Evolutionary conservation across 345 rosid genomes (phyloP).

Genomic region (Citrus inodora): DNA sequence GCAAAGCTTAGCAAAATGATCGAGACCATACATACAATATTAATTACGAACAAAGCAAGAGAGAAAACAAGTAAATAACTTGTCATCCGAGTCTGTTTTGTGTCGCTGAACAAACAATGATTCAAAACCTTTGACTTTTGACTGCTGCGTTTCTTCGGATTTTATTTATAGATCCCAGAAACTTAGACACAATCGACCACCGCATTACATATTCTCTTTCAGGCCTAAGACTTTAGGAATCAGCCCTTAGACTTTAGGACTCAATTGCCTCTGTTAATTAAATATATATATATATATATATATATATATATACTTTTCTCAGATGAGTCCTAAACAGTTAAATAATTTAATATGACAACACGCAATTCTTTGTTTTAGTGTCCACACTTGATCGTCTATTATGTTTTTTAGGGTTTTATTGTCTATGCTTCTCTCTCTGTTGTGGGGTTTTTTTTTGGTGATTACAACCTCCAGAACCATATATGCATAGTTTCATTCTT

Average conservation of each 20-base stretch:
- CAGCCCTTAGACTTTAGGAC: no score
- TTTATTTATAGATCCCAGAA: background rate
- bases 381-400: background rate
- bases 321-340: background rate
- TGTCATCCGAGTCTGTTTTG: background rate
- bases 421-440: background rate
- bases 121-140: slow-evolving; percentile 21
- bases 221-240: background rate
- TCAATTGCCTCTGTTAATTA: no score
- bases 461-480: background rate
- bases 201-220: background rate
- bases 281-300: no score
- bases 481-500: background rate
- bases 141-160: background rate
- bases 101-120: slow-evolving; percentile 20
- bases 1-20: background rate
- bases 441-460: background rate
- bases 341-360: background rate
- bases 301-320: background rate
- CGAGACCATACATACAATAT: background rate
- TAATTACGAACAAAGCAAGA: background rate
- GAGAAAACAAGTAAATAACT: background rate
- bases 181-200: no score
- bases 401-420: background rate
- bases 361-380: background rate